Conservation (phyloP, 352 stramenopile species). For the Phytophthora pseudosyringae region DNA sequence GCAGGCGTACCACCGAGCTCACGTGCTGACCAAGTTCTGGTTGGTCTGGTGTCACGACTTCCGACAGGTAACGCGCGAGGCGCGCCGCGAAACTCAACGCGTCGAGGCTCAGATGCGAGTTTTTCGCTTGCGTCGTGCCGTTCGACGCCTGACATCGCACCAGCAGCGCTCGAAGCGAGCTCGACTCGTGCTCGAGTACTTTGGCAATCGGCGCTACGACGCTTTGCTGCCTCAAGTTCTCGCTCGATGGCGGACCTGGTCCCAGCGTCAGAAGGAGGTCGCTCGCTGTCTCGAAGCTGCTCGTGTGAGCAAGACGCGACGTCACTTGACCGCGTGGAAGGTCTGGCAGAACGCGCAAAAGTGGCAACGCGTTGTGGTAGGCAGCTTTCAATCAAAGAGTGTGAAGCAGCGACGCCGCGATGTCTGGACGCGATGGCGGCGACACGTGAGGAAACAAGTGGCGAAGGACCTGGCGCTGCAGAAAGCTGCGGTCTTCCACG, state of each 20-base stretch:
- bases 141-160: constrained; percentile 10
- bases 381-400: constrained; percentile 13
- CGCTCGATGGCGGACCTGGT: constrained; percentile 21
- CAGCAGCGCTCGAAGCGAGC: constrained; percentile 32
- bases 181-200: constrained; percentile 49
- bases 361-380: constrained; percentile 26
- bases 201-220: constrained; percentile 41
- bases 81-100: neutral
- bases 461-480: constrained; percentile 11
- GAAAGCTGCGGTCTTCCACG: constrained; percentile 23
- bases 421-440: constrained; percentile 34
- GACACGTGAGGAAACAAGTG: constrained; percentile 16
- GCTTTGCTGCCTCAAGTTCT: constrained; percentile 33
- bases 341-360: constrained; percentile 4
- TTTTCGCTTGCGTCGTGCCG: constrained; percentile 26
- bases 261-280: constrained; percentile 12
- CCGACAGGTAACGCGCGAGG: constrained; percentile 14
- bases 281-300: constrained; percentile 1
- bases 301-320: constrained; percentile 7
- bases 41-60: constrained; percentile 65
- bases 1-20: constrained; percentile 51
- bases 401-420: constrained; percentile 1
- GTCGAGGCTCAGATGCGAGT: constrained; percentile 9
- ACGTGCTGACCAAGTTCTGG: constrained; percentile 70
- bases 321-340: constrained; percentile 26